Evolutionary conservation across 768 basidiomycete genomes (phyloP), one percentile per base, ranked within the genome.

Genomic region (Pluteus cervinus): DNA sequence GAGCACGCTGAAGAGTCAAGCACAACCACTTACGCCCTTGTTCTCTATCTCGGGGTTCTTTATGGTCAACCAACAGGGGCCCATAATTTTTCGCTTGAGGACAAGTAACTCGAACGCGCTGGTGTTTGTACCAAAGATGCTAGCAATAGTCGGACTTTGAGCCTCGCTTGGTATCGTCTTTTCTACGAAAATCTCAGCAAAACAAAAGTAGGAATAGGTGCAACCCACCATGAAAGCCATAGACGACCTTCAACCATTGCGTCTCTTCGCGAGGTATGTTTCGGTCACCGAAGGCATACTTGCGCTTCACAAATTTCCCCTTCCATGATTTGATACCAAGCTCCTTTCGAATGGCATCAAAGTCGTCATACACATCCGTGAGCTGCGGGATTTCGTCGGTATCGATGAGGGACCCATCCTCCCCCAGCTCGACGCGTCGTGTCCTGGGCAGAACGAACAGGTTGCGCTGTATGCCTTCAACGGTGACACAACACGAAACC

Each of bases 31-130:
- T 56, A 96, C 92, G 2, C 86, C 86, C 59, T 87, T 83, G 48
- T 80, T 62, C 33, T 86, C 86, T 12, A 93, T 63, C 16, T 70
- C 61, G 1, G 85, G 82, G 31, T 82, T 73, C 60, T 84, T 83
- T 44, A 99, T 74, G 39, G 82, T 73, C 30, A 99, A 66, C 96
- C 96, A 99, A 55, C 96, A 98, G 0, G 96, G 93, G 1, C 96
- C 96, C 92, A 97, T 97, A 40, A 98, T 96, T 63, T 93, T 96
- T 22, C 92, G 79, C 59, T 98, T 98, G 31, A 98, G 49, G 2
- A 92, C 93, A 14, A 99, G 75, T 7, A 90, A 65, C 56, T 98
- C 96, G 49, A 99, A 99, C 0, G 94, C 85, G 36, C 67, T 88
- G 4, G 92, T 94, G 47, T 80, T 92, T 3, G 93, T 86, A 9